Conservation (phyloP, 257 asterid species). For the Jacaranda copaia region DNA sequence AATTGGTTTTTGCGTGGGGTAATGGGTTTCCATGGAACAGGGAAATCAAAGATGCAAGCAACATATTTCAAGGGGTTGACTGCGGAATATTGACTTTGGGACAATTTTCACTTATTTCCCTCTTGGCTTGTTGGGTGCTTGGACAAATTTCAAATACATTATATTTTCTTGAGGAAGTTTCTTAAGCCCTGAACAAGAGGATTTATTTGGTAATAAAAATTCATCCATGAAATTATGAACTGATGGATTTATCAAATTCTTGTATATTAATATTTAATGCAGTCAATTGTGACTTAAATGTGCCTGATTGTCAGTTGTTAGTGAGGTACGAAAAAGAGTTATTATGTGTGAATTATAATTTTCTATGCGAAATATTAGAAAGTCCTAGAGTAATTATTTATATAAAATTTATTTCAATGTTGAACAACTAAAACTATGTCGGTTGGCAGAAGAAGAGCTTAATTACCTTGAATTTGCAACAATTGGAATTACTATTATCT, state of each 20-base stretch:
- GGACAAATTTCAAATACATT: constrained; percentile 11
- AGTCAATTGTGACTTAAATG: neutral
- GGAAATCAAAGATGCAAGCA: neutral
- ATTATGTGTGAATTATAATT: neutral
- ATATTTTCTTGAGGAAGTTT: neutral
- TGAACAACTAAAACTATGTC: too few species aligned
- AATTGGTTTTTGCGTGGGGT: constrained; percentile 31
- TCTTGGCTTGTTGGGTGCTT: neutral
- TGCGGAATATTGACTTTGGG: constrained; percentile 50
- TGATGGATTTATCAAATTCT: too few species aligned
- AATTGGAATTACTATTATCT: too few species aligned
- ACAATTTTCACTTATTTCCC: neutral
- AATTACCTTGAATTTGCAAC: too few species aligned
- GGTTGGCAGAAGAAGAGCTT: too few species aligned
- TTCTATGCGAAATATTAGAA: neutral
- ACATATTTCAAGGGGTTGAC: constrained; percentile 45
- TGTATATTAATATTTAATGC: too few species aligned
- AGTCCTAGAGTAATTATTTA: neutral
- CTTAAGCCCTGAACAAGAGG: neutral
- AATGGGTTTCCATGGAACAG: constrained; percentile 34
- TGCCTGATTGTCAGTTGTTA: too few species aligned
- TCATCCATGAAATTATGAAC: too few species aligned
- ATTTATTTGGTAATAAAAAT: too few species aligned
- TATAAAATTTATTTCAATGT: too few species aligned
- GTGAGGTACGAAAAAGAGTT: too few species aligned